Conservation (phyloP, 257 asterid species). For the Asclepias syriaca region DNA sequence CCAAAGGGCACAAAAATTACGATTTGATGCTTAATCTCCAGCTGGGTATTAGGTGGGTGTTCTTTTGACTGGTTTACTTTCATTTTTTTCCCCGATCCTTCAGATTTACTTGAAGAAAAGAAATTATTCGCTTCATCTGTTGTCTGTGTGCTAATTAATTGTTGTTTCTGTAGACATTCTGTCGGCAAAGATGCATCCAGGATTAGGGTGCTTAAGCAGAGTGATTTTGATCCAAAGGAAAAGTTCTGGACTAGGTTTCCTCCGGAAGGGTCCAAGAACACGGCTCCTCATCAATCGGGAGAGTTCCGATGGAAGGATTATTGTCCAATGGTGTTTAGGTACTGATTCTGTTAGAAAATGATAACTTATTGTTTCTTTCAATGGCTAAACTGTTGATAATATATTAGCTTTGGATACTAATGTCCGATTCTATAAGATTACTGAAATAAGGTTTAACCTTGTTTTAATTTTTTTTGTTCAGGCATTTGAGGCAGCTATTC, state of each 20-base stretch:
- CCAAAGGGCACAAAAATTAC: constrained; percentile 92
- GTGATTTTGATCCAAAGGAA: constrained; percentile 89
- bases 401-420: neutral
- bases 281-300: constrained; percentile 75
- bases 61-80: neutral
- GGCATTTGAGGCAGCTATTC: constrained; percentile 82
- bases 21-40: constrained; percentile 97
- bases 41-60: constrained; percentile 77
- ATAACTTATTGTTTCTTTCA: neutral
- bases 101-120: neutral
- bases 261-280: constrained; percentile 69
- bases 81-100: neutral
- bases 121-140: constrained; percentile 6
- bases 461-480: constrained; percentile 28
- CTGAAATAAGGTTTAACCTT: neutral
- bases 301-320: constrained; percentile 96
- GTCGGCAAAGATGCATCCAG: constrained; percentile 75
- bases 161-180: constrained; percentile 43
- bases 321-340: constrained; percentile 89
- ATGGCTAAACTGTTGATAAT: neutral
- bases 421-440: neutral
- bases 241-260: constrained; percentile 95
- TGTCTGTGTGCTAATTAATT: neutral
- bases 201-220: constrained; percentile 43
- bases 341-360: neutral